Percentiles rank a stretch among this genome's conserved stretches.
Evolutionary conservation across 352 stramenopile species (phyloP).

Genomic region (Globisporangium orthogonon): DNA sequence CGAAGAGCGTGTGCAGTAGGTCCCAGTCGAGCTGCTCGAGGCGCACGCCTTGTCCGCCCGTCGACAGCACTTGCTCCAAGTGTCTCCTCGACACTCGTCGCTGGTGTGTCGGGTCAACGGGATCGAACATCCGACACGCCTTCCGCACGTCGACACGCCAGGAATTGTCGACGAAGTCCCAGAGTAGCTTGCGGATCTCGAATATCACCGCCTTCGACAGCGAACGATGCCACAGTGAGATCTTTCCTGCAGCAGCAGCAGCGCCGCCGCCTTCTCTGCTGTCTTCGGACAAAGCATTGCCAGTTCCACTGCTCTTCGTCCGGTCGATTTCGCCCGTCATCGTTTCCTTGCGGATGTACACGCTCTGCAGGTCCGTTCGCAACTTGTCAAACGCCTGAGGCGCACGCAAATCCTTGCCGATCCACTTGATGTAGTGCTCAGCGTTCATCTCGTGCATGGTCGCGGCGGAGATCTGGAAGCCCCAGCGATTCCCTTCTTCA

Average conservation of each 20-base stretch:
- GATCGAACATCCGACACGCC: conserved; percentile 24
- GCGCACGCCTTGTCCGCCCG: conserved; percentile 17
- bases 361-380: conserved; percentile 48
- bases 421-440: conserved; percentile 55
- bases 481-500: conserved; percentile 48
- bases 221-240: not conserved
- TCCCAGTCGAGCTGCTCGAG: conserved; percentile 40
- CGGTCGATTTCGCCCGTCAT: conserved; percentile 26
- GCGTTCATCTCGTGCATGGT: conserved; percentile 38
- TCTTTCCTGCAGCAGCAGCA: too few species aligned
- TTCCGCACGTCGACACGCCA: conserved; percentile 38
- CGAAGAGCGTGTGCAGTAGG: conserved; percentile 35
- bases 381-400: conserved; percentile 35
- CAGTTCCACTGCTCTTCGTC: not conserved
- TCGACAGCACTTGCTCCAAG: conserved; percentile 33
- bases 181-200: conserved; percentile 41
- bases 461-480: conserved; percentile 39
- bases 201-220: conserved; percentile 20
- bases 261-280: too few species aligned
- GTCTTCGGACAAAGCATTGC: too few species aligned
- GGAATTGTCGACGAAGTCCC: conserved; percentile 34
- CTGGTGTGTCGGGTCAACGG: conserved; percentile 17
- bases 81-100: conserved; percentile 25
- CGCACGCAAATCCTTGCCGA: conserved; percentile 32
- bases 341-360: conserved; percentile 44